Evolutionary conservation across 441 rosid genomes (phyloP).

Genomic region (Erodium texanum): DNA sequence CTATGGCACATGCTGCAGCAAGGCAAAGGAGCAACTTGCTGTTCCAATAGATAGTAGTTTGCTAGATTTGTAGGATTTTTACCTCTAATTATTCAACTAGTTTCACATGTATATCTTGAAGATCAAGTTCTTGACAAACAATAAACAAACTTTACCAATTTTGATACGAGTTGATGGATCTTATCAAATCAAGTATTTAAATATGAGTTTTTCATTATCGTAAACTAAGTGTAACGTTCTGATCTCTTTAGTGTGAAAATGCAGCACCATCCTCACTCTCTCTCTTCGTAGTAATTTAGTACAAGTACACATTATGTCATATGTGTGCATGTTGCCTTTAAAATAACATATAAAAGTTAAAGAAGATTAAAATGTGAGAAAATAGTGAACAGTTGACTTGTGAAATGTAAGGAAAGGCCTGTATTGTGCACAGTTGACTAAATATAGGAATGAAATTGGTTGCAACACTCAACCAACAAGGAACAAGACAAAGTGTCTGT

Average conservation of each 20-base stretch:
- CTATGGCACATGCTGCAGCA: slow-evolving; percentile 52
- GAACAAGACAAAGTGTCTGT: too few relatives aligned
- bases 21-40: slow-evolving; percentile 21
- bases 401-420: neutral
- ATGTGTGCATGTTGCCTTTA: neutral
- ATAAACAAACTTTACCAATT: neutral
- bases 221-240: too few relatives aligned
- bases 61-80: neutral
- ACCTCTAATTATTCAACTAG: neutral
- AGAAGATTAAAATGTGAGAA: neutral
- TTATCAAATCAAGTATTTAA: too few relatives aligned
- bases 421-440: neutral
- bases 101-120: neutral
- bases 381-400: neutral
- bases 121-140: neutral
- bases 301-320: too few relatives aligned
- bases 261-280: too few relatives aligned
- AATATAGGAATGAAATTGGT: too few relatives aligned
- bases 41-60: slow-evolving; percentile 3
- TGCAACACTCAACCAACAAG: too few relatives aligned
- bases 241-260: too few relatives aligned
- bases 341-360: neutral
- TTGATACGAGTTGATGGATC: neutral
- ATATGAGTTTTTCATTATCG: too few relatives aligned
- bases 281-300: too few relatives aligned